phyloP scores from a whole-genome alignment of 2,329 filamentous ascomycete species.

The Phyllosticta citribraziliensis region DNA sequence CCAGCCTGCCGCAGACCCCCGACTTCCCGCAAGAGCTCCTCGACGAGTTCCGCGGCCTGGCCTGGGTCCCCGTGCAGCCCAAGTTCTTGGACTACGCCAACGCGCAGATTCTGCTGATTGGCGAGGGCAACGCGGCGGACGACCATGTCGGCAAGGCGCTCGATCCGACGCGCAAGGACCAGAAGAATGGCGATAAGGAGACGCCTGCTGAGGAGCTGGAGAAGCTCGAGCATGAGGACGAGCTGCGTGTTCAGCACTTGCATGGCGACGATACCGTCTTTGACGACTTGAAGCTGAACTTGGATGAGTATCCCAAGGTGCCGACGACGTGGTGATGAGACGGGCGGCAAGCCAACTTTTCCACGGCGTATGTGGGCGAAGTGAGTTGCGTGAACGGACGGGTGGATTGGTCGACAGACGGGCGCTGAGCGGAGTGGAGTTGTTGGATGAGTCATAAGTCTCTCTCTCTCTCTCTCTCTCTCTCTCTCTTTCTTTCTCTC shows the following conservation, averaged over 20 bases:
- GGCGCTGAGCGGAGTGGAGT: too few species aligned
- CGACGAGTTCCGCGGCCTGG: constrained; percentile 60
- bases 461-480: too few species aligned
- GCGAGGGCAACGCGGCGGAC: constrained; percentile 41
- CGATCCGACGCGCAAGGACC: constrained; percentile 46
- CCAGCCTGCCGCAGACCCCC: constrained; percentile 53
- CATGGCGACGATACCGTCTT: constrained; percentile 52
- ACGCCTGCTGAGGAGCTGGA: constrained; percentile 63
- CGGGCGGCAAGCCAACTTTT: too few species aligned
- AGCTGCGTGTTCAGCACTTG: constrained; percentile 53
- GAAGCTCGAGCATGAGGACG: constrained; percentile 65
- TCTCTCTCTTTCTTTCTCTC: too few species aligned
- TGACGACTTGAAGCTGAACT: constrained; percentile 48
- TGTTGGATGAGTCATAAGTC: too few species aligned
- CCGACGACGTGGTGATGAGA: constrained; percentile 48
- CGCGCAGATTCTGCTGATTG: constrained; percentile 70
- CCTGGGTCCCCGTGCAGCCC: constrained; percentile 66
- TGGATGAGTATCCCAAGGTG: constrained; percentile 55
- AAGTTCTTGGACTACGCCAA: constrained; percentile 66
- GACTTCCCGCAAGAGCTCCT: constrained; percentile 63
- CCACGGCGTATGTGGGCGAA: too few species aligned
- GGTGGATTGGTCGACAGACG: too few species aligned
- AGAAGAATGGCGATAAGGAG: constrained; percentile 46
- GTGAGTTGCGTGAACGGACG: too few species aligned
- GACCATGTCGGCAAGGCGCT: constrained; percentile 47